Conservation (phyloP, 2,329 filamentous ascomycete genomes). For the Dothiorella sarmentorum region DNA sequence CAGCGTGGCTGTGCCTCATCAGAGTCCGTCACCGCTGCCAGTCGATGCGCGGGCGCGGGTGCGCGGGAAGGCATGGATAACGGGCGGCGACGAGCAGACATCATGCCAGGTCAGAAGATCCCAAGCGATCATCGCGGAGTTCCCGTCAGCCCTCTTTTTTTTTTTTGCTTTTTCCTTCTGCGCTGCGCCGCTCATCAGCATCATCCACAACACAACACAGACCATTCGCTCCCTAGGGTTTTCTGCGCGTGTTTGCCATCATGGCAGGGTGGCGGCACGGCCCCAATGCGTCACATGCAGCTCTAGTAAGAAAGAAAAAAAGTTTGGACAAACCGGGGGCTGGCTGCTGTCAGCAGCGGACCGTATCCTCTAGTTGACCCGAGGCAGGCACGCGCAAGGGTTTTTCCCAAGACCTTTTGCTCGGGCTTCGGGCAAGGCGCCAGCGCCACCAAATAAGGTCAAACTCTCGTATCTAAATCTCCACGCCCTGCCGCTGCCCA, state of each 20-base stretch:
- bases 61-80: slow-evolving; percentile 12
- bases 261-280: background rate
- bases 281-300: slow-evolving; percentile 11
- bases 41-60: background rate
- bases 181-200: slow-evolving; percentile 11
- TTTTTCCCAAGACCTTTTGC: too few species aligned
- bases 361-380: slow-evolving; percentile 13
- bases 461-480: slow-evolving; percentile 7
- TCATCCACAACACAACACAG: too few species aligned
- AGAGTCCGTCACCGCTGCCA: background rate
- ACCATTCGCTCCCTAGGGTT: background rate
- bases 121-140: slow-evolving; percentile 13
- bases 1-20: slow-evolving; percentile 16
- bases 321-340: slow-evolving; percentile 2
- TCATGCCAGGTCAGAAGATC: slow-evolving; percentile 17
- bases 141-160: background rate
- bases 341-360: slow-evolving; percentile 10
- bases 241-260: background rate
- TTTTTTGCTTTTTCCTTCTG: background rate
- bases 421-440: background rate
- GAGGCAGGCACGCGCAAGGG: slow-evolving; percentile 8
- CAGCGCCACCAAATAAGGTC: slow-evolving; percentile 15
- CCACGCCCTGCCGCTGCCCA: background rate
- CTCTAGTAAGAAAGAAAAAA: background rate
- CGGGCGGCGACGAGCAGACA: background rate